Evolutionary conservation across 192 early-diverging fungal species (phyloP).

Genomic region (Cetraspora pellucida): DNA sequence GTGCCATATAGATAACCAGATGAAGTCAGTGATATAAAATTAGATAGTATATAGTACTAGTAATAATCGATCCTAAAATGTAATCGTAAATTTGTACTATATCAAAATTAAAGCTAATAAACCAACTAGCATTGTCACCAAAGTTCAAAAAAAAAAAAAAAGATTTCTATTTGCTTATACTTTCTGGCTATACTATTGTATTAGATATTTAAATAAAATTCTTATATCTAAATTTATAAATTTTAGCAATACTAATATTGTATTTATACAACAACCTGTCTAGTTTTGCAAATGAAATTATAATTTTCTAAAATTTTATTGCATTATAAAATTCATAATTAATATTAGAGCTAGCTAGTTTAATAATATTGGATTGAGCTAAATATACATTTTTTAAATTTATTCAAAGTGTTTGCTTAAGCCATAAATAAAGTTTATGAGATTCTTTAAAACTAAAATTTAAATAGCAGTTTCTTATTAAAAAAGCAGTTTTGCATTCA

Average conservation of each 20-base stretch:
- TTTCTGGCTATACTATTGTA: conserved; percentile 22
- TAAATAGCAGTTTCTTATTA: background rate
- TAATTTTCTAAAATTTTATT: conserved; percentile 5
- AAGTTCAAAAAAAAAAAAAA: too few species aligned
- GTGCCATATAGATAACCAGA: too few species aligned
- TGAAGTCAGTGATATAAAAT: too few species aligned
- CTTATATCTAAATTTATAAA: conserved; percentile 10
- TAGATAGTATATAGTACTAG: too few species aligned
- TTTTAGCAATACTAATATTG: background rate
- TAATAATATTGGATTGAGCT: background rate
- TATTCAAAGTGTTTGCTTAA: conserved; percentile 21
- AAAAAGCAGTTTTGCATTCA: background rate
- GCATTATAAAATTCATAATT: conserved; percentile 21
- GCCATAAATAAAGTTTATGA: conserved; percentile 24
- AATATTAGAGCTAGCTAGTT: background rate
- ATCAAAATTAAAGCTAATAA: too few species aligned
- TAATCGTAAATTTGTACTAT: too few species aligned
- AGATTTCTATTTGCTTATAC: conserved; percentile 13
- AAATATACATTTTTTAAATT: conserved; percentile 12
- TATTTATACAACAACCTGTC: conserved; percentile 8
- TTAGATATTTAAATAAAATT: conserved; percentile 2
- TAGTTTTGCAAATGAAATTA: conserved; percentile 19
- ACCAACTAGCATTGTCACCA: too few species aligned
- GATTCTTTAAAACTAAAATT: conserved; percentile 28
- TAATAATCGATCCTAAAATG: too few species aligned